These are phyloP conservation scores for Diddensiella santjacobensis DNA, from an alignment of 805 yeast species.

Conservation along the genomic window DNA sequence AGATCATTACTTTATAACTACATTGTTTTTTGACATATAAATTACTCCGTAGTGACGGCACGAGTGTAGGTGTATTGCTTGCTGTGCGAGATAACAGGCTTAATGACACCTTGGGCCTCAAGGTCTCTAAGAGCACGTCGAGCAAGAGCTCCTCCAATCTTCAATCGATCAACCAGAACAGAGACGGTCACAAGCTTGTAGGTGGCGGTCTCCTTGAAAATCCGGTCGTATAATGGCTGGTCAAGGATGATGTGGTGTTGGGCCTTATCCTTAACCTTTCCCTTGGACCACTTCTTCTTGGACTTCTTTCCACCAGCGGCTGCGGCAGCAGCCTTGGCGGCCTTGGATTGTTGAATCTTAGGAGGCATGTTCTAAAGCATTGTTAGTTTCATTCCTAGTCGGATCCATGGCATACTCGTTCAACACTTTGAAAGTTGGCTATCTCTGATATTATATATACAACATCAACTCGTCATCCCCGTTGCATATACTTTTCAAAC, in stretches of 20 bases:
- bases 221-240: conserved; percentile 98
- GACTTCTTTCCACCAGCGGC: conserved; percentile 99
- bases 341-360: conserved; percentile 98
- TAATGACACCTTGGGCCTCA: conserved; percentile 91
- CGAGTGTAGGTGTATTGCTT: conserved; percentile 88
- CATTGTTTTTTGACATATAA: not conserved
- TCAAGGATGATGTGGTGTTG: conserved; percentile 95
- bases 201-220: conserved; percentile 98
- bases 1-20: conserved; percentile 2
- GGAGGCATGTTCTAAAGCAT: conserved; percentile 68
- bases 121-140: conserved; percentile 96
- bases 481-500: too few species aligned
- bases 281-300: conserved; percentile 99
- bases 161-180: conserved; percentile 97
- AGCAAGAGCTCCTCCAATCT: conserved; percentile 98
- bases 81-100: conserved; percentile 91
- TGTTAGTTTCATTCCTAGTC: too few species aligned
- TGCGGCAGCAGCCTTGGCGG: conserved; percentile 99
- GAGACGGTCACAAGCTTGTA: conserved; percentile 98
- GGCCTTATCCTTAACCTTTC: conserved; percentile 99
- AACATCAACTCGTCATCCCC: too few species aligned
- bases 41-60: conserved; percentile 21
- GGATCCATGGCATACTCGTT: too few species aligned
- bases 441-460: too few species aligned
- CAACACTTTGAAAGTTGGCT: too few species aligned